Evolutionary conservation across 345 rosid species (phyloP), one percentile per base, ranked within the genome.

Genomic region (Gynandropsis gynandra): DNA sequence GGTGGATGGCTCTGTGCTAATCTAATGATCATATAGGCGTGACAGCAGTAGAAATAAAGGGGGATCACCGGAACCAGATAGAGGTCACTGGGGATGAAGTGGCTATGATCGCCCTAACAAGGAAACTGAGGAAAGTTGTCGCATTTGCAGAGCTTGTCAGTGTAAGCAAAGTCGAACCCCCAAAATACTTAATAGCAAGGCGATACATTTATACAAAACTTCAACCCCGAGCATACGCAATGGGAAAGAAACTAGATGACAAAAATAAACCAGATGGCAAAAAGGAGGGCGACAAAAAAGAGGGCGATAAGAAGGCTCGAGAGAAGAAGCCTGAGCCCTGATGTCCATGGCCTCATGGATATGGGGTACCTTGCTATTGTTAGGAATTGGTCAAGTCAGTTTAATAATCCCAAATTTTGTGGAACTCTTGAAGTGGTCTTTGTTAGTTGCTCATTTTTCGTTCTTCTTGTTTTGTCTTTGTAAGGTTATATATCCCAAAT

Each of bases 61-160:
- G 81, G 3, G 61, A 55, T 10, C 78, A 69, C 13, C 60, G 66
- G 73, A 70, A 52, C 61, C 72, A 76, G 39, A 78, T 78, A 18
- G 84, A 76, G 63, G 69, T 81, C 4, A 70, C 49, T 0, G 84
- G 84, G 20, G 76, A 68, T 6, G 72, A 64, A 11, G 61, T 80
- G 1, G 78, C 78, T 40, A 18, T 73, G 47, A 73, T 64, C 3
- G 1, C 12, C 8, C 63, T 78, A 0, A 56, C 72, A 8, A 43
- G 48, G 20, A 12, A 6, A 56, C 43, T 76, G 1, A 67, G 78
- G 16, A 78, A 70, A 48, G 61, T 52, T 5, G 44, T 81, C 2
- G 80, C 84, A 0, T 8, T 29, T 27, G 75, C 84, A 4, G 72
- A 66, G 56, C 51, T 79, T 21, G 62, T 73, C 0, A 76, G 70